Conservation (phyloP, 805 yeast genomes). For the Zygoascus biomembranicola region DNA sequence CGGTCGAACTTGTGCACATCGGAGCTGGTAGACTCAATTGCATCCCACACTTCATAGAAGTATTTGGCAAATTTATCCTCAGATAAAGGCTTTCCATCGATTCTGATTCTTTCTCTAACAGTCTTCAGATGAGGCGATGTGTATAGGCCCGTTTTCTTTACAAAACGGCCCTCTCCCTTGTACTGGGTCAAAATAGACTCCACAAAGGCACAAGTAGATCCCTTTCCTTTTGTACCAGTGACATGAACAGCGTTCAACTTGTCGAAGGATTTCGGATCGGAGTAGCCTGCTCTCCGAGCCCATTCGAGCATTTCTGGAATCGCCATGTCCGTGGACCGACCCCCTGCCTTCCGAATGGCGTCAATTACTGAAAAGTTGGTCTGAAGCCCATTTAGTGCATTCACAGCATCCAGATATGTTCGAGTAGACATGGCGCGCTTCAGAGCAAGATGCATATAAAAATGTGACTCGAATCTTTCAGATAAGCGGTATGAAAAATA, state of each 20-base stretch:
- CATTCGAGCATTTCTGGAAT: conserved; percentile 83
- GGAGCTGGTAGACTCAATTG: conserved; percentile 50
- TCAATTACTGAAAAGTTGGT: conserved; percentile 87
- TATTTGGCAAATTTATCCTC: conserved; percentile 77
- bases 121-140: conserved; percentile 94
- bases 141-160: conserved; percentile 72
- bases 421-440: conserved; percentile 1
- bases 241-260: conserved; percentile 76
- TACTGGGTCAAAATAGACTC: conserved; percentile 72
- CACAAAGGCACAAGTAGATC: conserved; percentile 93
- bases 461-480: background rate
- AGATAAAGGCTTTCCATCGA: conserved; percentile 76
- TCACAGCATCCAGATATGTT: conserved; percentile 61
- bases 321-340: conserved; percentile 52
- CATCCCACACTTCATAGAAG: conserved; percentile 93
- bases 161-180: conserved; percentile 18
- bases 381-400: conserved; percentile 76
- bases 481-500: background rate
- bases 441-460: background rate
- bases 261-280: conserved; percentile 54
- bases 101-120: conserved; percentile 84
- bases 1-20: conserved; percentile 57
- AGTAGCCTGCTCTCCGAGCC: conserved; percentile 62
- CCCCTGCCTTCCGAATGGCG: conserved; percentile 70
- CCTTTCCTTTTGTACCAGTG: conserved; percentile 98